Percentiles rank a stretch among this genome's conserved stretches.
phyloP scores from a whole-genome alignment of 495 filamentous ascomycete genomes.

The Penicillium paxilli region DNA sequence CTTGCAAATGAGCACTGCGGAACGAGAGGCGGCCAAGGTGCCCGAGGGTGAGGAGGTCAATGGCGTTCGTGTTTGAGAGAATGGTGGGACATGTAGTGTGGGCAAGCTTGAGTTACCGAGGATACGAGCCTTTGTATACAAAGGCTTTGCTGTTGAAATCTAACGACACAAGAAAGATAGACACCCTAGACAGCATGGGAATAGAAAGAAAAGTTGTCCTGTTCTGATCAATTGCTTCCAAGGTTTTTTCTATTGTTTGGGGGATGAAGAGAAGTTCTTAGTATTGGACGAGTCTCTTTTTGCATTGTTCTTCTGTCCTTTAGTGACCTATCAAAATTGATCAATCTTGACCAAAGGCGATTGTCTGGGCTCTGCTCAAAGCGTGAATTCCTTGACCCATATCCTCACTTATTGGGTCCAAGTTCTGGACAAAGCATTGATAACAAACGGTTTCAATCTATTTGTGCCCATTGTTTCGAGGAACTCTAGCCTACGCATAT shows the following conservation, averaged over 20 bases:
- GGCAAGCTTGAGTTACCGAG: background rate
- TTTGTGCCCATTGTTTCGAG: too few relatives aligned
- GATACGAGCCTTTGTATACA: constrained; percentile 15
- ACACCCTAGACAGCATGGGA: constrained; percentile 14
- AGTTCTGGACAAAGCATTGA: too few relatives aligned
- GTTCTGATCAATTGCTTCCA: background rate
- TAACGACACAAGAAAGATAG: constrained; percentile 8
- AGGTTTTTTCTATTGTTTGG: background rate
- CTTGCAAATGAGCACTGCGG: constrained; percentile 41
- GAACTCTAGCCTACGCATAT: too few relatives aligned
- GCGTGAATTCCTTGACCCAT: too few relatives aligned
- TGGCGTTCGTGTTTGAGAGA: constrained; percentile 26
- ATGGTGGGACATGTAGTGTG: background rate
- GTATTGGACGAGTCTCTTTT: background rate
- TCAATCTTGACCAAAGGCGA: too few relatives aligned
- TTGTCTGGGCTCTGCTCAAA: too few relatives aligned
- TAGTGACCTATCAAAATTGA: too few relatives aligned
- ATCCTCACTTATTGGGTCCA: too few relatives aligned
- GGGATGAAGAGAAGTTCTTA: background rate
- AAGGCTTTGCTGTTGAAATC: background rate
- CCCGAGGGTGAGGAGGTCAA: constrained; percentile 36
- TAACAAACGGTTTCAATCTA: too few relatives aligned
- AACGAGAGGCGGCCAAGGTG: constrained; percentile 40
- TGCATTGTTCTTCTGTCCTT: too few relatives aligned
- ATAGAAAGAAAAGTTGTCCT: constrained; percentile 10